Evolutionary conservation across 2,329 filamentous ascomycete species (phyloP), one percentile per base, ranked within the genome.

Genomic region (Neopestalotiopsis sp.): DNA sequence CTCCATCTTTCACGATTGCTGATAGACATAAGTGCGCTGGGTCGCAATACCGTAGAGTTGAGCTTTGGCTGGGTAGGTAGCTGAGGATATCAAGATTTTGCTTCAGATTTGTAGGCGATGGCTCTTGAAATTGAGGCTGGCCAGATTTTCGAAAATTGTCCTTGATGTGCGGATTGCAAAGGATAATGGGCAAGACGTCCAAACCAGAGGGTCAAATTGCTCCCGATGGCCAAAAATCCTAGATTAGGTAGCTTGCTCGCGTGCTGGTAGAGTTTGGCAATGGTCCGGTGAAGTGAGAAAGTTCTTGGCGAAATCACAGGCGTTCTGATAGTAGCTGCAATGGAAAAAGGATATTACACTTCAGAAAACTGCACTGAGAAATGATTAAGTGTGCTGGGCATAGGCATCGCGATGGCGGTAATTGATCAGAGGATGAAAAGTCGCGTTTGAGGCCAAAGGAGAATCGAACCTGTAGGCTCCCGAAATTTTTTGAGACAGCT

Each of bases 1-100:
- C 61, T 77, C 77, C 79, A 81, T 81, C 32, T 69, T 61, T 13
- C 24, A 20, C 30, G 66, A 38, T 24, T 49, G 64, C 59, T 57
- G 61, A 63, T 32, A 71, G 68, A 42, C 76, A 77, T 78, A 62
- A 40, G 59, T 40, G 28, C 34, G 32, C 20, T 62, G 24, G 24
- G 24, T 28, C 24, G 24, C 24, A 28, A 28, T 28, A 30, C 32
- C 13, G 59, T 17, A 40, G 34, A 10, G 30, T 30, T 28, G 57
- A 14, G 7, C 17, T 20, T 53, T 24, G 6, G 20, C 34, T n/a
- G 4, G 45, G 14, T 24, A 20, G n/a, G 14, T 20, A 53, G 20
- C 20, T 9, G 9, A 4, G 17, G n/a, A 24, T 4, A 53, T 17
- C 3, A 17, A 7, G n/a, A 20, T 9, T 24, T 53, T 53, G 5